Evolutionary conservation across 106 monocot species (phyloP).

Genomic region (Apostasia ramifera): DNA sequence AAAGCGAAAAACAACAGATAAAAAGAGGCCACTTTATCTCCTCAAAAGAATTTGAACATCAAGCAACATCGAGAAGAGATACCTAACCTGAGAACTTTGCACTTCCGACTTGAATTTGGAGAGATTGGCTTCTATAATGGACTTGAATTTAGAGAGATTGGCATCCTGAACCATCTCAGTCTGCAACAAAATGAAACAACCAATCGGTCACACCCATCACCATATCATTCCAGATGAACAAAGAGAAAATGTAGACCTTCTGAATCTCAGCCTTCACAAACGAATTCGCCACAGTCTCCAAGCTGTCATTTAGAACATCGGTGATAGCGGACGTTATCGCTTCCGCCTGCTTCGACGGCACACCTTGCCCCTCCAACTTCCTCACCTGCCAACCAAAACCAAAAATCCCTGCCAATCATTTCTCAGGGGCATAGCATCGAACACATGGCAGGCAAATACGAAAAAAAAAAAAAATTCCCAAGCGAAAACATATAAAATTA

Average conservation of each 20-base stretch:
- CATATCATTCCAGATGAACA: background rate
- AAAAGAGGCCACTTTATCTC: too few species aligned
- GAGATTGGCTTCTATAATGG: constrained; percentile 5
- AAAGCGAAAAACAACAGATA: too few species aligned
- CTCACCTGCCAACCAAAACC: constrained; percentile 36
- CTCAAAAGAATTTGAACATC: too few species aligned
- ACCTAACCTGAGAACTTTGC: constrained; percentile 23
- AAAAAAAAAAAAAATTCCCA: background rate
- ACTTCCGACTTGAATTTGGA: constrained; percentile 39
- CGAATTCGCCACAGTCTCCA: constrained; percentile 50
- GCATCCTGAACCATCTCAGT: constrained; percentile 29
- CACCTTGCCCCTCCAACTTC: constrained; percentile 48
- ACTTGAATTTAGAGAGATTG: constrained; percentile 35
- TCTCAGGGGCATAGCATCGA: background rate
- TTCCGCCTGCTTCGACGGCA: constrained; percentile 56
- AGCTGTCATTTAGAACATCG: constrained; percentile 52
- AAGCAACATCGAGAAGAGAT: background rate
- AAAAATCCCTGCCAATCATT: background rate
- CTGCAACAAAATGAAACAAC: constrained; percentile 1
- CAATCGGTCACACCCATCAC: background rate
- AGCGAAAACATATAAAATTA: background rate
- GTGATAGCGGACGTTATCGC: constrained; percentile 52
- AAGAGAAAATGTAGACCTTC: constrained; percentile 19
- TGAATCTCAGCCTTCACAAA: constrained; percentile 52
- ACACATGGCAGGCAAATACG: background rate